Evolutionary conservation across 257 asterid species (phyloP), one percentile per base, ranked within the genome.

Genomic region (Jacaranda copaia): DNA sequence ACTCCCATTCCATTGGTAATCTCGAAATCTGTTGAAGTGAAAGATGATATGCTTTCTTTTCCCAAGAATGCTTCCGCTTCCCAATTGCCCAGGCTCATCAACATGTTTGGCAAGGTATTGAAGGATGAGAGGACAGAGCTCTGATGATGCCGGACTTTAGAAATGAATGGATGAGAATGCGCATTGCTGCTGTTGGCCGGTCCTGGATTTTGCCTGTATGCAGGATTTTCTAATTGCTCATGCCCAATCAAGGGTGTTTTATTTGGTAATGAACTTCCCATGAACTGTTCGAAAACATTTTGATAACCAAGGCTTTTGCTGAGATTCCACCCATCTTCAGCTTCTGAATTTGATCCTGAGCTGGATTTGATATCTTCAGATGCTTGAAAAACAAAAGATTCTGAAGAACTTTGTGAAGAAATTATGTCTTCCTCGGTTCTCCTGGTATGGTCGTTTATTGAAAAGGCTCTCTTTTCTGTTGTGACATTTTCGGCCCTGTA

Each of bases 371-470:
- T 68, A 75, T 87, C 89, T 80, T 88, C 96, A 70, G 80, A 78
- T 65, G 88, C 85, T 81, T 92, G 97, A 83, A 85, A 77, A 78
- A 84, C 65, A 39, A 84, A 43, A 72, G 97, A 91, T 64, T 88
- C 96, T 9, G 96, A 87, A 75, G 97, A 89, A 82, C 85, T 89
- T 83, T 91, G 98, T 68, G 97, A 91, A 75, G 97, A 92, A 74
- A 91, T 75, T 8, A 87, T 88, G 60, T 92, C 96, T 75, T 87
- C 95, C 71, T 84, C 91, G 12, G 83, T 53, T 66, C 80, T 82
- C 73, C 74, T 74, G 78, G 56, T 70, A 70, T 81, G 80, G 72
- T 80, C 81, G 53, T 82, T 82, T 58, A 35, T 75, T 48, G 77
- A 58, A 80, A 45, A 72, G 55, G 71, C 76, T 75, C 68, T 64